These are phyloP conservation scores for Cubamyces lactineus DNA, from an alignment of 768 basidiomycete genomes.

Conservation along the genomic window DNA sequence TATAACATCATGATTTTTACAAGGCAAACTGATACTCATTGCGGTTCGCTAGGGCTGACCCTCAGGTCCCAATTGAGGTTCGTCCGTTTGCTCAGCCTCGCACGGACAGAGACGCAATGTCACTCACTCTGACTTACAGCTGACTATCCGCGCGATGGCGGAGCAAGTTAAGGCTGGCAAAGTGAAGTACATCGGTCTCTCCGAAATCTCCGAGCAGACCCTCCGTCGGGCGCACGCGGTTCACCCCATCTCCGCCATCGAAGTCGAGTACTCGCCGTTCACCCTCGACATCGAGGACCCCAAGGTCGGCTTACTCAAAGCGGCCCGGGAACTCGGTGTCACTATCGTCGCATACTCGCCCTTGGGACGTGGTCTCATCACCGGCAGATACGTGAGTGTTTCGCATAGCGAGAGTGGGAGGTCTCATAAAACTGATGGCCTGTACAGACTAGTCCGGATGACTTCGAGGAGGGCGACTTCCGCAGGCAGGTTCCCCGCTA, in stretches of 20 bases:
- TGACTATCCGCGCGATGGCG: constrained; percentile 32
- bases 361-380: constrained; percentile 51
- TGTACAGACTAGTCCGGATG: constrained; percentile 30
- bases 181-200: constrained; percentile 40
- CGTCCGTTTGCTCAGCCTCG: too few species aligned
- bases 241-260: constrained; percentile 41
- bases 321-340: constrained; percentile 46
- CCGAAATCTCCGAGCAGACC: constrained; percentile 37
- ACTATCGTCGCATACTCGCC: constrained; percentile 50
- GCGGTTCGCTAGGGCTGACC: background rate
- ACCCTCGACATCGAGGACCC: constrained; percentile 41
- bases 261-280: constrained; percentile 44
- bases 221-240: constrained; percentile 43
- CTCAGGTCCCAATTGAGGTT: constrained; percentile 10
- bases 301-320: constrained; percentile 36
- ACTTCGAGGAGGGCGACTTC: constrained; percentile 45
- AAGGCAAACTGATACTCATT: too few species aligned
- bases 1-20: too few species aligned
- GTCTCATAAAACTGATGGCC: background rate
- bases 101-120: too few species aligned
- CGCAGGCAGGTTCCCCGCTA: constrained; percentile 39
- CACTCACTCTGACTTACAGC: background rate
- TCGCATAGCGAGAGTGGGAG: background rate
- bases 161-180: constrained; percentile 40
- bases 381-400: constrained; percentile 45